Conservation (phyloP, 2,329 filamentous ascomycete genomes). For the Trematosphaeria pertusa region DNA sequence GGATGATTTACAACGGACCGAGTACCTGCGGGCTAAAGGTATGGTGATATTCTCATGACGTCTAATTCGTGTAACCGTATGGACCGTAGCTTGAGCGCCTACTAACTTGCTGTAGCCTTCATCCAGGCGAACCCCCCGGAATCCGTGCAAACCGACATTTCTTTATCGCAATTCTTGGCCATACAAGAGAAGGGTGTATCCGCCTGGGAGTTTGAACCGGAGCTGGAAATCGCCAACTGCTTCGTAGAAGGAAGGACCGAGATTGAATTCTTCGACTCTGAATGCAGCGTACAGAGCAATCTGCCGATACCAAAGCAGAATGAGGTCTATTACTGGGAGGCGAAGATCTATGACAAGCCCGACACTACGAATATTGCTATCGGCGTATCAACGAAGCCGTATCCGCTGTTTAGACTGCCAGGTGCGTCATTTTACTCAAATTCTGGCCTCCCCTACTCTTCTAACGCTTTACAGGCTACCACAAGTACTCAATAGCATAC, state of each 20-base stretch:
- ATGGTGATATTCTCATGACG: slow-evolving; percentile 34
- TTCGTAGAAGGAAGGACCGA: slow-evolving; percentile 97
- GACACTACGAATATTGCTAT: slow-evolving; percentile 87
- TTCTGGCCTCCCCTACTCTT: neutral
- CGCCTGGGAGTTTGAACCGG: slow-evolving; percentile 99
- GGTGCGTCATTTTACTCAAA: slow-evolving; percentile 63
- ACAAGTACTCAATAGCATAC: slow-evolving; percentile 92
- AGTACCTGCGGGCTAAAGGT: slow-evolving; percentile 97
- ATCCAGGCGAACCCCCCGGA: slow-evolving; percentile 93
- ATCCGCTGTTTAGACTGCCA: slow-evolving; percentile 90
- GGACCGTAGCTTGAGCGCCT: slow-evolving; percentile 13
- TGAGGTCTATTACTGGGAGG: slow-evolving; percentile 99
- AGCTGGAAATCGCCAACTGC: slow-evolving; percentile 97
- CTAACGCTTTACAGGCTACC: slow-evolving; percentile 68
- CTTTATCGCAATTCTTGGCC: slow-evolving; percentile 93
- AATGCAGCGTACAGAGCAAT: slow-evolving; percentile 97
- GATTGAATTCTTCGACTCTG: slow-evolving; percentile 98
- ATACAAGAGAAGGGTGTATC: slow-evolving; percentile 99
- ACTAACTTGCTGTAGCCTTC: slow-evolving; percentile 69
- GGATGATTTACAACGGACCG: slow-evolving; percentile 88
- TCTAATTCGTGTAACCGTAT: neutral
- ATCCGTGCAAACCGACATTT: slow-evolving; percentile 95
- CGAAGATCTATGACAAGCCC: slow-evolving; percentile 97
- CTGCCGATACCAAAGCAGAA: slow-evolving; percentile 97
- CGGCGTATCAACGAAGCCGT: slow-evolving; percentile 95